These are phyloP conservation scores for Endocarpon pusillum DNA, from an alignment of 495 filamentous ascomycete species.

Conservation along the genomic window DNA sequence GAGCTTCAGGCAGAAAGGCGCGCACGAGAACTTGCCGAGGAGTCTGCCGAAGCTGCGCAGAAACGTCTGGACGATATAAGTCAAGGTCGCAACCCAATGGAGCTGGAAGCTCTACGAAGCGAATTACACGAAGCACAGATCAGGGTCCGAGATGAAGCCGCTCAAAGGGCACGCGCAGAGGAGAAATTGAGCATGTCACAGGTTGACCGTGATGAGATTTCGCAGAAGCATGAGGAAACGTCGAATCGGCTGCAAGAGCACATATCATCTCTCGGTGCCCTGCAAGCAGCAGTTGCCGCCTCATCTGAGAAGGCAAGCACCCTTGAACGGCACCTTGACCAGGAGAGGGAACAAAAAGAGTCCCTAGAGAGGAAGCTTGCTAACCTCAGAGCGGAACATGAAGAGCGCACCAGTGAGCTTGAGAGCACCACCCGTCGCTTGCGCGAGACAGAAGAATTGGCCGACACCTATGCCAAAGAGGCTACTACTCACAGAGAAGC, in stretches of 20 bases:
- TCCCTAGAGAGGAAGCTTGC: conserved; percentile 61
- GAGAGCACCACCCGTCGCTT: conserved; percentile 56
- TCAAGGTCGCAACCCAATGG: conserved; percentile 62
- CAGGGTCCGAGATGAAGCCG: conserved; percentile 59
- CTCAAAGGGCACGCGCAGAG: conserved; percentile 56
- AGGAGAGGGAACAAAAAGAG: conserved; percentile 64
- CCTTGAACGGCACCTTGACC: conserved; percentile 68
- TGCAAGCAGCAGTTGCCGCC: conserved; percentile 64
- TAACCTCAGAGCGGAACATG: conserved; percentile 70
- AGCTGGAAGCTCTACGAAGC: conserved; percentile 67
- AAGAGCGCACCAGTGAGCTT: conserved; percentile 65
- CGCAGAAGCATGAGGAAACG: conserved; percentile 49
- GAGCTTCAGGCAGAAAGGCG: conserved; percentile 70
- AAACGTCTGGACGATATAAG: conserved; percentile 72
- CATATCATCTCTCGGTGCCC: conserved; percentile 48
- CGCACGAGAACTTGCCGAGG: conserved; percentile 69
- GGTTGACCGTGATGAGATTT: conserved; percentile 71
- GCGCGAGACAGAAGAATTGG: conserved; percentile 75
- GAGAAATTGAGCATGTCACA: conserved; percentile 52
- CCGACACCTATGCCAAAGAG: conserved; percentile 75
- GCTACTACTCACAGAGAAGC: conserved; percentile 72
- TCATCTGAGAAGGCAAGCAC: conserved; percentile 56
- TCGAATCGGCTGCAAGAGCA: conserved; percentile 51
- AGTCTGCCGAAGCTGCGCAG: conserved; percentile 66
- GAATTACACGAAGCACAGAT: conserved; percentile 66